These are phyloP conservation scores for Tricholoma sp. DNA, from an alignment of 768 basidiomycete species.

Conservation along the genomic window DNA sequence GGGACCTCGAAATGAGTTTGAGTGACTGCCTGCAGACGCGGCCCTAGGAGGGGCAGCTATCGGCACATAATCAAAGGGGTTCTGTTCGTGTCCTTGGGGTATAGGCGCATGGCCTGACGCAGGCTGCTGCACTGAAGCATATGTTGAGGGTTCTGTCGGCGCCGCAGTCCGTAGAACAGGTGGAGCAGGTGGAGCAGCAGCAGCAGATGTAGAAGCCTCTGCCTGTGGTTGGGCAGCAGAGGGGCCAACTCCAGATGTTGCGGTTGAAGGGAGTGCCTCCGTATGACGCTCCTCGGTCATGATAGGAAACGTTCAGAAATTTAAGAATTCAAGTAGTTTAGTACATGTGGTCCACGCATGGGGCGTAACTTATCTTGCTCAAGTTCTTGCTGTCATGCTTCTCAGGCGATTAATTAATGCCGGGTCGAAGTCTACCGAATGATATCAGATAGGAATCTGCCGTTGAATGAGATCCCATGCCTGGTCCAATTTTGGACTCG, in stretches of 20 bases:
- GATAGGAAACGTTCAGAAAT: neutral
- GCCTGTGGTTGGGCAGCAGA: neutral
- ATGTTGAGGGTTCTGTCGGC: neutral
- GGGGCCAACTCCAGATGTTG: neutral
- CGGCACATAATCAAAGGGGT: neutral
- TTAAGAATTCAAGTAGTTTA: neutral
- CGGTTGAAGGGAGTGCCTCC: slow-evolving; percentile 1
- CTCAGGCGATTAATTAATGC: slow-evolving; percentile 2
- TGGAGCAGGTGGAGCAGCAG: neutral
- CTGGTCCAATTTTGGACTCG: no score
- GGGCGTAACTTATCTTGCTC: neutral
- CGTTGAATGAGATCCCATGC: no score
- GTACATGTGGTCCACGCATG: neutral
- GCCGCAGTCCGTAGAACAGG: neutral
- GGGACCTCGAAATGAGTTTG: slow-evolving; percentile 4
- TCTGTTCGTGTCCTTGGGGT: neutral
- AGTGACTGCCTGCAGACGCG: neutral
- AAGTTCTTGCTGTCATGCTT: slow-evolving; percentile 2
- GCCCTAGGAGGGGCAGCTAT: neutral
- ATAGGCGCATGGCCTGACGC: neutral
- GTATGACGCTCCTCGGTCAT: slow-evolving; percentile 9
- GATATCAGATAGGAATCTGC: no score
- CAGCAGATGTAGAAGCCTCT: neutral
- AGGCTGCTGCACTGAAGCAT: neutral
- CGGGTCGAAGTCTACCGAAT: neutral